A percentile compares a stretch with the other conserved stretches of the same genome.
Evolutionary conservation across 108 stramenopile species (phyloP).

Genomic region (Bacterosira constricta): DNA sequence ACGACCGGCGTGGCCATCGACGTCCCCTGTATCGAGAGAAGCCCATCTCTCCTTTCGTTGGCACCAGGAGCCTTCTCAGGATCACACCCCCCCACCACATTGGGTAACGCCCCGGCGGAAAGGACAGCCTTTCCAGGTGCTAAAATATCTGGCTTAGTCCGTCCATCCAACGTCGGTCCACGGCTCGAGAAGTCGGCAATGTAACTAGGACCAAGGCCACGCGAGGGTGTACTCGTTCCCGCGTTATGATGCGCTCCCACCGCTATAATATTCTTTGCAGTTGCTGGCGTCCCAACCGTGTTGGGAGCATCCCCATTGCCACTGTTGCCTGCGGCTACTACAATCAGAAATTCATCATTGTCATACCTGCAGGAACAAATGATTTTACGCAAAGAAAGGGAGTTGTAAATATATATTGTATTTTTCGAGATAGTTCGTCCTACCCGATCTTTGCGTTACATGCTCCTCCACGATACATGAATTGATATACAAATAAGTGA

Average conservation of each 20-base stretch:
- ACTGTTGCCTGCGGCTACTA: conserved; percentile 41
- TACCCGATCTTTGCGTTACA: too few species aligned
- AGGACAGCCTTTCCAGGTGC: conserved; percentile 35
- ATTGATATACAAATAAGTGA: too few species aligned
- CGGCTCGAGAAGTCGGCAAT: conserved; percentile 38
- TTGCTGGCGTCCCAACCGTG: conserved; percentile 43
- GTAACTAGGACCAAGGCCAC: conserved; percentile 31
- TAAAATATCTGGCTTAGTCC: conserved; percentile 48
- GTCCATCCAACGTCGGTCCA: conserved; percentile 42
- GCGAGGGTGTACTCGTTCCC: not conserved
- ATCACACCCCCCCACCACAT: conserved; percentile 27
- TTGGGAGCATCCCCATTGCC: conserved; percentile 16
- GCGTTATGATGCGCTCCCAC: conserved; percentile 28
- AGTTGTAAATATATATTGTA: too few species aligned
- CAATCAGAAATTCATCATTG: conserved; percentile 45
- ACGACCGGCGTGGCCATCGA: conserved; percentile 70
- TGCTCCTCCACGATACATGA: too few species aligned
- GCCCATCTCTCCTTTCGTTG: conserved; percentile 3
- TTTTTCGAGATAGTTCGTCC: too few species aligned
- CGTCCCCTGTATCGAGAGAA: conserved; percentile 39
- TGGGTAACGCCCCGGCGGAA: conserved; percentile 57
- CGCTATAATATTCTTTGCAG: conserved; percentile 41
- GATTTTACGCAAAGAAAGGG: too few species aligned
- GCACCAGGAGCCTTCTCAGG: conserved; percentile 11
- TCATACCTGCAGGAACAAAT: too few species aligned